phyloP scores from a whole-genome alignment of 345 rosid species.

The Populus nigra region DNA sequence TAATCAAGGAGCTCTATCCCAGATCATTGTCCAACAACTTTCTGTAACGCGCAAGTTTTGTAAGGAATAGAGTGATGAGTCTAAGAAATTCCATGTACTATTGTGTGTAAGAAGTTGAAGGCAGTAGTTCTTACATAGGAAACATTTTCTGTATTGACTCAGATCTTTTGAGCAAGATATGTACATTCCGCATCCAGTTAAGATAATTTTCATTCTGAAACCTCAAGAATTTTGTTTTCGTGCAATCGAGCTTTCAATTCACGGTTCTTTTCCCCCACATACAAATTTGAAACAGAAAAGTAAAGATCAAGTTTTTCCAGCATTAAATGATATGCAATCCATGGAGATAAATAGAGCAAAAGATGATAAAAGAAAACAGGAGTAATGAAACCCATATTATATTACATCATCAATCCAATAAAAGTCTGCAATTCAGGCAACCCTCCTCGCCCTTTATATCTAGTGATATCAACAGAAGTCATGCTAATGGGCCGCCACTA shows the following conservation, averaged over 20 bases:
- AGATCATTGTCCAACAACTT: background rate
- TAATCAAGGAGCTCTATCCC: slow-evolving; percentile 7
- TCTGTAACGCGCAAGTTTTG: background rate
- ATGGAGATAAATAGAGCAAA: background rate
- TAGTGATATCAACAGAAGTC: background rate
- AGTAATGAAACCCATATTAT: background rate
- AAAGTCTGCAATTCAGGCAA: background rate
- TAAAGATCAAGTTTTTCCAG: background rate
- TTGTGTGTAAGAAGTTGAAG: background rate
- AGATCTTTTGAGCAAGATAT: slow-evolving; percentile 1
- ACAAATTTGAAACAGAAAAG: background rate
- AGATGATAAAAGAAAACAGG: background rate
- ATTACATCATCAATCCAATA: background rate
- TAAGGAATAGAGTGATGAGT: background rate
- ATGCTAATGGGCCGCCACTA: background rate
- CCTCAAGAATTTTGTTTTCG: background rate
- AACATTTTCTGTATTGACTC: background rate
- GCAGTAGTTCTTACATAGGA: background rate
- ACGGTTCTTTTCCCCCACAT: background rate
- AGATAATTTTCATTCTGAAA: background rate
- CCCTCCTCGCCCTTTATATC: background rate
- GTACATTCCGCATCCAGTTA: background rate
- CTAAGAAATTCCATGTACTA: background rate
- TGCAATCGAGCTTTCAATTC: background rate
- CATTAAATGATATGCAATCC: background rate